Base-by-base conservation (phyloP, 305 asterid species). In the Fraxinus latifolia region DNA sequence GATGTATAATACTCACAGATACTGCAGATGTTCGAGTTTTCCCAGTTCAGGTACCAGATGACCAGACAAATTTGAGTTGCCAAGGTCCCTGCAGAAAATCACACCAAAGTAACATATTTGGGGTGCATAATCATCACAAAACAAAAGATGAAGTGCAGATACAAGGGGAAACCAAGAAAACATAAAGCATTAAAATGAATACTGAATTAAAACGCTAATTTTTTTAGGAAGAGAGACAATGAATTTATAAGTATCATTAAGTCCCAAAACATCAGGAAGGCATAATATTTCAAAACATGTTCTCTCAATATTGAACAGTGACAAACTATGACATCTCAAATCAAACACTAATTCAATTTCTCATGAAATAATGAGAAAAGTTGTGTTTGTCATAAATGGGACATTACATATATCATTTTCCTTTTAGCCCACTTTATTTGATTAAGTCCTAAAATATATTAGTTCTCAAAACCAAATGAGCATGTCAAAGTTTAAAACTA, bases 1-100 rank as follows among this genome's bases (percentile, higher is more conserved):
- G 39, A 39, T 42, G 81, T 60, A 77, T 31, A 31, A 80, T 76
- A 78, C 90, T 91, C 80, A 93, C 95, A 93, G 87, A 90, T 93
- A 93, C 85, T 92, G 95, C 72, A 93, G 93, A 85, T 90, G 88
- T 53, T 90, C 94, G 1, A 93, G 97, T 81, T 91, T 89, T 84
- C 95, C 97, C 42, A 93, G 92, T 83, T 92, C 97, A 44, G 95
- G 90, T 58, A 91, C 97, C 73, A 93, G 86, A 83, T 90, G 90
- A 80, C 97, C 97, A 53, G 94, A 89, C 84, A 93, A 82, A 77
- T 93, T 91, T 62, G 95, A 89, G 89, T 92, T 93, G 70, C 97
- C 97, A 70, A 92, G 94, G 83, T 93, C 96, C 89, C 97, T 93
- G 86, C 81, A 50, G 79, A 71, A 89, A 84, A 74, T 7, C n/a